These are phyloP conservation scores for Ogataea nakhonphanomensis DNA, from an alignment of 805 yeast species.

Conservation along the genomic window DNA sequence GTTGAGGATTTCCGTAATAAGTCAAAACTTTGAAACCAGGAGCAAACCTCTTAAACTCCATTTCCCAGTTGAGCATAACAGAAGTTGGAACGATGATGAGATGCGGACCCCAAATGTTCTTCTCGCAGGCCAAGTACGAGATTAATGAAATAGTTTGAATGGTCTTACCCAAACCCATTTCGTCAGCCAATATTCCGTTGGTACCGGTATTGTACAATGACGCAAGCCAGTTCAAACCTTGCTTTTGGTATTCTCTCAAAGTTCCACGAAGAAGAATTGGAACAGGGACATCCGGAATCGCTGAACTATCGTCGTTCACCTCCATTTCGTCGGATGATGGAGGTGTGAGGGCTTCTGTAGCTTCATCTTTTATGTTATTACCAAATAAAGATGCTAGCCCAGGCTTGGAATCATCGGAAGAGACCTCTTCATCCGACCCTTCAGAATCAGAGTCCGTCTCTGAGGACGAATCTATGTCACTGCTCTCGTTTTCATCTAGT, in stretches of 20 bases:
- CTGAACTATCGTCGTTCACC: conserved; percentile 16
- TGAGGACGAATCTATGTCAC: conserved; percentile 17
- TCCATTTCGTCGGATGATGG: conserved; percentile 36
- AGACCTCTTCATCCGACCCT: conserved; percentile 20
- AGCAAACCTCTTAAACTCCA: conserved; percentile 97
- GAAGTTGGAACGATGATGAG: conserved; percentile 95
- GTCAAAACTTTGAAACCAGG: conserved; percentile 96
- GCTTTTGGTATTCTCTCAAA: conserved; percentile 87
- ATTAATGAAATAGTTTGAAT: conserved; percentile 90
- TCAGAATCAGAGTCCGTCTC: conserved; percentile 20
- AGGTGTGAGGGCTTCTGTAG: conserved; percentile 30
- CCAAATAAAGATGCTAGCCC: conserved; percentile 39
- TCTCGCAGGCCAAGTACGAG: conserved; percentile 87
- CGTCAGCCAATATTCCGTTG: conserved; percentile 96
- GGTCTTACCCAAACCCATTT: conserved; percentile 97
- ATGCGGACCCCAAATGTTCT: conserved; percentile 97
- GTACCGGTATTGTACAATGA: conserved; percentile 88
- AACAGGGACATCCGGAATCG: conserved; percentile 68
- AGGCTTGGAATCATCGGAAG: conserved; percentile 12
- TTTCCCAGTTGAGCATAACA: conserved; percentile 97
- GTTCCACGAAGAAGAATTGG: conserved; percentile 80
- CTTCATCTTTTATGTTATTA: conserved; percentile 34
- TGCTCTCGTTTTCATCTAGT: conserved; percentile 20
- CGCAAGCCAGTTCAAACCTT: conserved; percentile 96
- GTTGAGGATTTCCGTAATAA: conserved; percentile 95